These are phyloP conservation scores for Fusarium anguioides DNA, from an alignment of 2,329 filamentous ascomycete genomes.

Conservation along the genomic window DNA sequence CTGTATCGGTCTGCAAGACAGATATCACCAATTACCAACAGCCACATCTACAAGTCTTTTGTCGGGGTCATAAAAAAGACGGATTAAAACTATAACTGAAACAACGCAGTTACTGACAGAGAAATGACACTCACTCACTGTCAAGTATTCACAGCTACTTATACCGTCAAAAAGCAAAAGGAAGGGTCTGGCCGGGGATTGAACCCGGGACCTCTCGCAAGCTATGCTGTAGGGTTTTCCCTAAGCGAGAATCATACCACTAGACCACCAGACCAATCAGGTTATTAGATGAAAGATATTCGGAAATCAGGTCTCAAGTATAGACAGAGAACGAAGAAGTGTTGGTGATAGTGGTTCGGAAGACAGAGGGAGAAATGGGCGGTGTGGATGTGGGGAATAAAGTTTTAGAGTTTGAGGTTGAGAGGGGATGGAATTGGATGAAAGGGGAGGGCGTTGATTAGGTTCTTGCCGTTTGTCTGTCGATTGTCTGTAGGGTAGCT, in stretches of 20 bases:
- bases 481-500: constrained; percentile 3
- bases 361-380: accelerated
- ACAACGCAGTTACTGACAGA: too few species aligned
- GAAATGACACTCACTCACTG: too few species aligned
- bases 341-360: too few species aligned
- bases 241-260: constrained; percentile 51
- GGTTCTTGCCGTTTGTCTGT: neutral
- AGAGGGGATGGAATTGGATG: accelerated
- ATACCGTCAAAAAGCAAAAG: constrained; percentile 13
- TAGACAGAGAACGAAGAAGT: accelerated
- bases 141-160: too few species aligned
- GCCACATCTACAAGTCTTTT: constrained; percentile 2
- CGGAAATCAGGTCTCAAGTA: neutral
- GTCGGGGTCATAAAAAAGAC: neutral
- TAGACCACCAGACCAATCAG: constrained; percentile 45
- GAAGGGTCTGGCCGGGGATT: constrained; percentile 58
- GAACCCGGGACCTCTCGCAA: constrained; percentile 61
- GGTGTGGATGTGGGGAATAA: accelerated
- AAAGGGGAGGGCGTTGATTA: neutral
- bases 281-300: neutral
- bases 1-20: neutral
- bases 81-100: neutral
- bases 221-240: constrained; percentile 43
- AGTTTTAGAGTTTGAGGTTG: too few species aligned
- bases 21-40: neutral